Base-by-base conservation (phyloP, 352 stramenopile genomes). In the Phytopythium oedochilum region DNA sequence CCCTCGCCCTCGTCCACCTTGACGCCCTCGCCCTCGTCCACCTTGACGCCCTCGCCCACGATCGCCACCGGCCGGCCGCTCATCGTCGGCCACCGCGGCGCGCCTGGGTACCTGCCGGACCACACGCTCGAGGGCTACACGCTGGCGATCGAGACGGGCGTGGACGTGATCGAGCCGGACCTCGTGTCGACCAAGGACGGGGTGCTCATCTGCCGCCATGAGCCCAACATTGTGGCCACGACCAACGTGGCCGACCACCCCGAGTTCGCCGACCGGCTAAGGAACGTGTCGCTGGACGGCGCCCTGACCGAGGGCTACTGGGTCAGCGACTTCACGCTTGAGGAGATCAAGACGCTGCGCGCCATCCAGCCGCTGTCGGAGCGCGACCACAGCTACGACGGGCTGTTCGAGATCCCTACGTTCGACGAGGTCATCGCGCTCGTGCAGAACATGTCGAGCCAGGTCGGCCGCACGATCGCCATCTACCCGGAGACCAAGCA, bases 141-240 rank as follows among this genome's bases (percentile, higher is more conserved):
- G 46, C 68, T 97, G 12, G 90, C 90, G 46, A 81, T 97, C 29
- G 75, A 97, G 58, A 71, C 89, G 8, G 88, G 88, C n/a, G 79
- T 93, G 15, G 86, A 97, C 63, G 94, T 89, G 52, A 97, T 97
- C 38, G 89, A 98, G 69, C 83, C 89, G 14, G 90, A 98, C 67
- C 73, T 98, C 50, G 87, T 97, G 1, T 75, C 73, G 23, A 96
- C 88, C 20, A 89, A 86, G 55, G 88, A 97, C 61, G 71, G 74
- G 31, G 64, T 90, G 42, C 73, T 97, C 18, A 64, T 97, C 35
- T 80, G 78, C 28, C 77, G 89, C 14, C 92, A 98, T 68, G 83
- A 92, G 52, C 66, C 92, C 2, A 91, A 96, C 76, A 81, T 98
- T 50, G 85, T 91, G 59, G 68, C 73, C 34, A 97, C 92, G 32